Evolutionary conservation across 441 rosid species (phyloP).

Genomic region (Bruguiera hainesii): DNA sequence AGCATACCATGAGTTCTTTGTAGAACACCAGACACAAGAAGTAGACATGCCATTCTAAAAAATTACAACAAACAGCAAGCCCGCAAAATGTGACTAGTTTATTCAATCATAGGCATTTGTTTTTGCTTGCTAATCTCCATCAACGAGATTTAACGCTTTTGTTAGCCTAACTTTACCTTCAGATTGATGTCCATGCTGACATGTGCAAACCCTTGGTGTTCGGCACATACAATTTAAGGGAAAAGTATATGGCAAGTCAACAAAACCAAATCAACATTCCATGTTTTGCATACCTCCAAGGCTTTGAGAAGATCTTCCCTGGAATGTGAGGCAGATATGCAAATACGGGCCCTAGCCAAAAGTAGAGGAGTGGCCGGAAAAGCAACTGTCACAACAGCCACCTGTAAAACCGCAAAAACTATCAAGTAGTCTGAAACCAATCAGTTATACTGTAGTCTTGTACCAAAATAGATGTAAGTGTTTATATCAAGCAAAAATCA

Average conservation of each 20-base stretch:
- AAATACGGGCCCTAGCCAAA: conserved; percentile 86
- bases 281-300: conserved; percentile 45
- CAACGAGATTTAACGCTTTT: too few relatives aligned
- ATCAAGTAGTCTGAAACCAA: neutral
- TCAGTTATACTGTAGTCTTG: neutral
- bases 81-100: neutral
- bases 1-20: neutral
- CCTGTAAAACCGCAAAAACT: conserved; percentile 32
- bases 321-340: conserved; percentile 84
- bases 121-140: too few relatives aligned
- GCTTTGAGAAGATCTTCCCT: conserved; percentile 75
- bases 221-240: neutral
- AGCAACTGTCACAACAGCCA: conserved; percentile 77
- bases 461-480: neutral
- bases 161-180: too few relatives aligned
- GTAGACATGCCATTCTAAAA: neutral
- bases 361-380: conserved; percentile 88
- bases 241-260: neutral
- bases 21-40: neutral
- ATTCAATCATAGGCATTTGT: neutral
- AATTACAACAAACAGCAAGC: neutral
- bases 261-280: neutral
- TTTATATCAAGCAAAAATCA: too few relatives aligned
- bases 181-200: neutral
- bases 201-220: neutral